A percentile compares a stretch with the other conserved stretches of the same genome.
phyloP scores from a whole-genome alignment of 108 stramenopile species.

The Stephanodiscus minutulus region DNA sequence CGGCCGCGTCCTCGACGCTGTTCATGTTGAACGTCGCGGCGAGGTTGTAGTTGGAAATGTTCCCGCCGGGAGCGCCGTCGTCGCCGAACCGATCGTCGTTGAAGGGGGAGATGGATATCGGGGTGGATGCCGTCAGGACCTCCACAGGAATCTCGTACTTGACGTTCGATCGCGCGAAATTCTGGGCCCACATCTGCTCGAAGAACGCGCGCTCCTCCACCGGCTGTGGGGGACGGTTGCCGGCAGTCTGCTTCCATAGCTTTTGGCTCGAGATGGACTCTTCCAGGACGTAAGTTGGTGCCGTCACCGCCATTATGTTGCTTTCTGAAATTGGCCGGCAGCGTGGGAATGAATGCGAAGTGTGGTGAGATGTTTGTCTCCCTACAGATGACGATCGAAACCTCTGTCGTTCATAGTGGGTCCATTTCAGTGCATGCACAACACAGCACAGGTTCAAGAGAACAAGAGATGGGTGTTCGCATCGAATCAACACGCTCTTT shows the following conservation, averaged over 20 bases:
- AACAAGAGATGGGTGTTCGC: no score
- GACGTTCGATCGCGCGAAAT: slow-evolving; percentile 87
- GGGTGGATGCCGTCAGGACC: slow-evolving; percentile 79
- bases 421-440: no score
- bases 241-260: slow-evolving; percentile 92
- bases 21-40: slow-evolving; percentile 55
- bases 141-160: slow-evolving; percentile 75
- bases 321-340: slow-evolving; percentile 46
- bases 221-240: slow-evolving; percentile 93
- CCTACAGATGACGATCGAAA: no score
- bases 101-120: slow-evolving; percentile 77
- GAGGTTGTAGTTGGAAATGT: slow-evolving; percentile 42
- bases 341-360: no score
- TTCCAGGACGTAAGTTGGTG: slow-evolving; percentile 92
- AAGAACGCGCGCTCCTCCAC: slow-evolving; percentile 88
- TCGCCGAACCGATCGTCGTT: slow-evolving; percentile 67
- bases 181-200: slow-evolving; percentile 92
- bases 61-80: slow-evolving; percentile 18
- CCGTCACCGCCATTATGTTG: slow-evolving; percentile 77
- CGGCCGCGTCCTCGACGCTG: slow-evolving; percentile 30
- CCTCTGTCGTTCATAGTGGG: no score
- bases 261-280: slow-evolving; percentile 80
- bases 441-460: no score
- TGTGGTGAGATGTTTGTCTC: no score
- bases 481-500: no score